Evolutionary conservation across 768 basidiomycete genomes (phyloP), one percentile per base, ranked within the genome.

Genomic region (Rubroboletus satanas): DNA sequence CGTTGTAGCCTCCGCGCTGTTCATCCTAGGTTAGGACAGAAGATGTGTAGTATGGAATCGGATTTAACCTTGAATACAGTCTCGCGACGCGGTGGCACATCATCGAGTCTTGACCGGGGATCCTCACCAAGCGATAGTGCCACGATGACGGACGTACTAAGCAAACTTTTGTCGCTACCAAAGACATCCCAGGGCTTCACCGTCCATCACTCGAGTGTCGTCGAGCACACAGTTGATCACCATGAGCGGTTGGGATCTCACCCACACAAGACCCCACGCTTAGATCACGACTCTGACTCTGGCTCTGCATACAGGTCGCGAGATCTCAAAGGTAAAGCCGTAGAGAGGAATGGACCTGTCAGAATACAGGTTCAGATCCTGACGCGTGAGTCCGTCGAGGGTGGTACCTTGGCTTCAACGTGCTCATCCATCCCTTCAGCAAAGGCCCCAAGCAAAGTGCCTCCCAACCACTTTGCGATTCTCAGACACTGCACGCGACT

Each of bases 211-310:
- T 58, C 76, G 4, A 71, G 77, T 7, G 64, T 74, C 41, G 51
- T 71, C 45, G 74, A 75, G 52, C 52, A n/a, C 28, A 49, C 66
- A 8, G 1, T 60, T 29, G 69, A 75, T 55, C 55, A 38, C 21
- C 56, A 59, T 51, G 74, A 77, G 54, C 77, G 77, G 71, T 78
- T 75, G 65, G 79, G 74, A 67, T 81, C 81, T 71, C 82, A 79
- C 74, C 80, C 81, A 59, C 80, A 78, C 71, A 90, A 90, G 76
- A 81, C 81, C 54, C 78, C 84, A 57, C 84, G 86, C 58, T 74
- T 86, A 71, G 79, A 79, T 58, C 73, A 74, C 62, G 84, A 87
- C 76, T 82, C 80, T 71, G 86, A 88, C 73, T 79, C 84, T 62
- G 80, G 79, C 60, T 82, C 84, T 68, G 81, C 84, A 62, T 83